phyloP scores from a whole-genome alignment of 225 moss, liverwort and hornwort genomes.

The Marchantia paleacea region DNA sequence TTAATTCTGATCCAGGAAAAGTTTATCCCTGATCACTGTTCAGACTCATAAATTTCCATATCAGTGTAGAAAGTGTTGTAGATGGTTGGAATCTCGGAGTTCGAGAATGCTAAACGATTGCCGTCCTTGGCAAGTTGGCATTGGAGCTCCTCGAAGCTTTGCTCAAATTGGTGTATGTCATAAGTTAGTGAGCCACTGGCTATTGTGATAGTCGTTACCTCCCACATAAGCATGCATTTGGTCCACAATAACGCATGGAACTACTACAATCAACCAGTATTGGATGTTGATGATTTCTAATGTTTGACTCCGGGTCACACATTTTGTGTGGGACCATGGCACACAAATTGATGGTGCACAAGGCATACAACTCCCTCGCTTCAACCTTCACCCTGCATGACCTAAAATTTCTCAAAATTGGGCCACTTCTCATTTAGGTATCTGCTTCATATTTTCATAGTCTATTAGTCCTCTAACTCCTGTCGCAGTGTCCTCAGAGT shows the following conservation, averaged over 20 bases:
- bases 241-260: not conserved
- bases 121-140: not conserved
- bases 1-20: not conserved
- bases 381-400: not conserved
- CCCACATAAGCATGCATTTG: not conserved
- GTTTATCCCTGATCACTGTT: conserved; percentile 10
- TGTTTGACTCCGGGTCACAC: not conserved
- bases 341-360: not conserved
- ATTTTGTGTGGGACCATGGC: not conserved
- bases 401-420: not conserved
- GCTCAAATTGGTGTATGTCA: not conserved
- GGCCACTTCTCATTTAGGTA: not conserved
- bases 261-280: not conserved
- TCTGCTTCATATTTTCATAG: not conserved
- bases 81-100: not conserved
- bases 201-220: not conserved
- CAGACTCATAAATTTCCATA: not conserved
- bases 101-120: not conserved
- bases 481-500: not conserved
- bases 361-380: not conserved
- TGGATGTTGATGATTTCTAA: not conserved
- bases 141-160: not conserved
- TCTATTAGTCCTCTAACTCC: not conserved
- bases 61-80: conserved; percentile 2
- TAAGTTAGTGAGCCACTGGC: not conserved